These are phyloP conservation scores for Dryas drummondii DNA, from an alignment of 306 rosid genomes.

Conservation along the genomic window DNA sequence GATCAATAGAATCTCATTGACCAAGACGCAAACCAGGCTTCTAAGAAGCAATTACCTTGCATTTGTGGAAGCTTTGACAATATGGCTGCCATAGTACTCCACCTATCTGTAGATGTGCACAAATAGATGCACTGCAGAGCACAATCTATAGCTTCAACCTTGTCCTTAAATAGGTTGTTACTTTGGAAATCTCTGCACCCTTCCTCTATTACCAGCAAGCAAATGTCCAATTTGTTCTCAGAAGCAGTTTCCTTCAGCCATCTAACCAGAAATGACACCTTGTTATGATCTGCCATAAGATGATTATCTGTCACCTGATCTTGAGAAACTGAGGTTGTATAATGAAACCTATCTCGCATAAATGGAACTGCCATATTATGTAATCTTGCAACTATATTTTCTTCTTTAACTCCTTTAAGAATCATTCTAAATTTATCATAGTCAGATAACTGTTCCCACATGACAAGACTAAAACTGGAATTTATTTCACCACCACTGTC, in stretches of 20 bases:
- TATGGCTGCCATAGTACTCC: slow-evolving; percentile 81
- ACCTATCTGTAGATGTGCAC: slow-evolving; percentile 78
- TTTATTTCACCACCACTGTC: slow-evolving; percentile 47
- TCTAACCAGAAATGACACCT: slow-evolving; percentile 74
- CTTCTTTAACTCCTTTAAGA: slow-evolving; percentile 82
- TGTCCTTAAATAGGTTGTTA: slow-evolving; percentile 58
- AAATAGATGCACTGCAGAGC: slow-evolving; percentile 89
- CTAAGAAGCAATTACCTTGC: slow-evolving; percentile 59
- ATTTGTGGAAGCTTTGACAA: slow-evolving; percentile 77
- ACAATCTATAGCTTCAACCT: slow-evolving; percentile 78
- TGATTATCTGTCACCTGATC: slow-evolving; percentile 29
- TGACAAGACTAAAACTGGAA: slow-evolving; percentile 54
- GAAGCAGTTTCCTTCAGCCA: slow-evolving; percentile 88
- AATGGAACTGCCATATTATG: slow-evolving; percentile 73
- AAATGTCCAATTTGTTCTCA: slow-evolving; percentile 80
- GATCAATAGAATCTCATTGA: slow-evolving; percentile 8
- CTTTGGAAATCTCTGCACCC: slow-evolving; percentile 68
- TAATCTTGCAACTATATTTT: slow-evolving; percentile 59
- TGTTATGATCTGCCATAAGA: slow-evolving; percentile 37
- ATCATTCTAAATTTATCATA: slow-evolving; percentile 81
- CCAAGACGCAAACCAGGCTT: slow-evolving; percentile 20
- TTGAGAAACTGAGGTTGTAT: slow-evolving; percentile 32
- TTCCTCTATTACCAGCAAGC: slow-evolving; percentile 75
- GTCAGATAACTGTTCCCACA: slow-evolving; percentile 71
- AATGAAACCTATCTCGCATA: slow-evolving; percentile 60